A percentile compares a stretch with the other conserved stretches of the same genome.
These are phyloP conservation scores for Globisporangium heterothallicum DNA, from an alignment of 352 stramenopile species.

Conservation along the genomic window DNA sequence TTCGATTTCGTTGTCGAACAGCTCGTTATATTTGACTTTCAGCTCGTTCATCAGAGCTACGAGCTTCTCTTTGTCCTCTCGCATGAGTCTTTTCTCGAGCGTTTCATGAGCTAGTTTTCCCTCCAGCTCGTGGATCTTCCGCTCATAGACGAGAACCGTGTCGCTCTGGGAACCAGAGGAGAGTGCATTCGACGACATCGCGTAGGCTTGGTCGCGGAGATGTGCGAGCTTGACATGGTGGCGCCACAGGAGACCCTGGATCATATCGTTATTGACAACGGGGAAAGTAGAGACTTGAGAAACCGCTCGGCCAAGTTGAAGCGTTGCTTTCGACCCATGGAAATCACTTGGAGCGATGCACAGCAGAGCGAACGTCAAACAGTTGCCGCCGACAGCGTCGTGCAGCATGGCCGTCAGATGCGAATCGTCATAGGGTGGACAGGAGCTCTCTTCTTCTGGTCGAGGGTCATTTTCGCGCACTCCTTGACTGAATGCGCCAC, in stretches of 20 bases:
- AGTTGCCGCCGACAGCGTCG: conserved; percentile 47
- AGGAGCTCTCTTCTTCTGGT: background rate
- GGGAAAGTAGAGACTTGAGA: conserved; percentile 35
- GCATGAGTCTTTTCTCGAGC: conserved; percentile 36
- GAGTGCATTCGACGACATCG: background rate
- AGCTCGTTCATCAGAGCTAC: conserved; percentile 32
- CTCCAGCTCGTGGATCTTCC: conserved; percentile 40
- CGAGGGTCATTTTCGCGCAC: conserved; percentile 1
- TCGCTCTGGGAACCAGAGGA: background rate
- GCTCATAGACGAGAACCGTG: conserved; percentile 13
- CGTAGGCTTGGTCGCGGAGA: background rate
- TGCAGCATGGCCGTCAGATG: conserved; percentile 37
- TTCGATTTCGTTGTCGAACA: conserved; percentile 59
- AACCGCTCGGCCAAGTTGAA: conserved; percentile 31
- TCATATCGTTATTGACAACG: conserved; percentile 50
- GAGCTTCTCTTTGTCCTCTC: conserved; percentile 49
- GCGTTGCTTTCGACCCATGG: conserved; percentile 27
- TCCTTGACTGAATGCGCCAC: background rate
- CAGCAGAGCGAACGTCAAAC: conserved; percentile 38
- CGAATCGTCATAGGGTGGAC: conserved; percentile 25
- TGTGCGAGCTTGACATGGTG: conserved; percentile 18
- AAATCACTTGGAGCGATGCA: conserved; percentile 35
- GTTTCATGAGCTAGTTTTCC: conserved; percentile 25
- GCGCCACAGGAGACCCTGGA: conserved; percentile 31
- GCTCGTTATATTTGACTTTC: conserved; percentile 47